Conservation (phyloP, 2,329 filamentous ascomycete genomes). For the Colletotrichum echinochloae region DNA sequence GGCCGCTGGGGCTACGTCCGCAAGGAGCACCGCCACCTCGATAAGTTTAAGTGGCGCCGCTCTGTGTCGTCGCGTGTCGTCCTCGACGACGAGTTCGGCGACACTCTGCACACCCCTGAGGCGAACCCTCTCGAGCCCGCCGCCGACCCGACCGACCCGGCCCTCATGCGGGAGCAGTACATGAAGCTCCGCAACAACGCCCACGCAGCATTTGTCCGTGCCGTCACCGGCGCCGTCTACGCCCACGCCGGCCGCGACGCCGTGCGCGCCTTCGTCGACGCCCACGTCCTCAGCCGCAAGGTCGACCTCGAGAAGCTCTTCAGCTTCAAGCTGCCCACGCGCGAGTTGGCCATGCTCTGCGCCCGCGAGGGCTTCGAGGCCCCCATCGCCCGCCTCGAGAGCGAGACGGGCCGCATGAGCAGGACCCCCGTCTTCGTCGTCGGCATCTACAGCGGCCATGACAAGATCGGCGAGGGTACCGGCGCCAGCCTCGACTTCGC, state of each 20-base stretch:
- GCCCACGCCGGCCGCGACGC: slow-evolving; percentile 82
- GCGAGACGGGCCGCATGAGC: slow-evolving; percentile 88
- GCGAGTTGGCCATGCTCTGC: slow-evolving; percentile 86
- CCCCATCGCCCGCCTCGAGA: slow-evolving; percentile 87
- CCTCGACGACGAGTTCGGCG: slow-evolving; percentile 87
- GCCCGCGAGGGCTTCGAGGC: slow-evolving; percentile 88
- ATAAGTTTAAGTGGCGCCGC: slow-evolving; percentile 69
- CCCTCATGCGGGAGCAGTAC: slow-evolving; percentile 45
- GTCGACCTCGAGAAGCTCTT: slow-evolving; percentile 84
- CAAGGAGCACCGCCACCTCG: slow-evolving; percentile 59
- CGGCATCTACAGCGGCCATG: slow-evolving; percentile 89
- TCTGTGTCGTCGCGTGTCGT: slow-evolving; percentile 83
- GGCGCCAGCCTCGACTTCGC: slow-evolving; percentile 83
- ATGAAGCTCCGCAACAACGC: slow-evolving; percentile 82
- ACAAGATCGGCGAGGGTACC: slow-evolving; percentile 92
- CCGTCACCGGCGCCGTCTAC: slow-evolving; percentile 87
- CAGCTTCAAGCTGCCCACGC: slow-evolving; percentile 83
- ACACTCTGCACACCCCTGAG: slow-evolving; percentile 56
- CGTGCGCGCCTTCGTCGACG: slow-evolving; percentile 84
- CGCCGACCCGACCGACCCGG: slow-evolving; percentile 23
- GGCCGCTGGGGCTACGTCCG: slow-evolving; percentile 65
- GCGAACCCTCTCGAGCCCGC: slow-evolving; percentile 40
- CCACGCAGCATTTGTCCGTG: slow-evolving; percentile 82
- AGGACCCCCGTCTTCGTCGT: slow-evolving; percentile 92
- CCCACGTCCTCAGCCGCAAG: slow-evolving; percentile 85